A percentile compares a stretch with the other conserved stretches of the same genome.
Conservation (phyloP, 2,329 filamentous ascomycete species). For the Stemphylium vesicarium region DNA sequence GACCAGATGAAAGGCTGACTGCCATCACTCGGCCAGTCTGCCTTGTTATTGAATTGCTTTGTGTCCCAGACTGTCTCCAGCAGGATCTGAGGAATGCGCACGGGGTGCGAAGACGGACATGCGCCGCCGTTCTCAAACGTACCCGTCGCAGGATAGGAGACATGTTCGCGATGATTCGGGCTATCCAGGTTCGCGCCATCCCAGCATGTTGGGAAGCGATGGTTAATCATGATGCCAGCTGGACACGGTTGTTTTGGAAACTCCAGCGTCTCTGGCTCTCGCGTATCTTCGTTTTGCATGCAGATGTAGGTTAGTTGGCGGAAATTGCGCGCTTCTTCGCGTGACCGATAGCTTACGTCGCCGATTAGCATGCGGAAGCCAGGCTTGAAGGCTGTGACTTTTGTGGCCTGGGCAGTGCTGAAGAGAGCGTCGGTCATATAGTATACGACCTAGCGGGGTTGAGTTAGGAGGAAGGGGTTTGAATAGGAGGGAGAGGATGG, state of each 20-base stretch:
- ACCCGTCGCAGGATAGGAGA: slow-evolving; percentile 33
- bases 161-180: slow-evolving; percentile 35
- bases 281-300: slow-evolving; percentile 37
- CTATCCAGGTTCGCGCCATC: slow-evolving; percentile 37
- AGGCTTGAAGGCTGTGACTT: slow-evolving; percentile 52
- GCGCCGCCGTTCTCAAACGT: slow-evolving; percentile 41
- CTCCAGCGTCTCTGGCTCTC: slow-evolving; percentile 30
- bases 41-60: slow-evolving; percentile 39
- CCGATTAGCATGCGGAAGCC: slow-evolving; percentile 57
- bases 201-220: slow-evolving; percentile 39
- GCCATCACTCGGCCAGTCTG: slow-evolving; percentile 41
- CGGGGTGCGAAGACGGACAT: slow-evolving; percentile 37
- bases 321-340: slow-evolving; percentile 31
- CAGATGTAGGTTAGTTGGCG: slow-evolving; percentile 38
- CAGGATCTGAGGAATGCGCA: slow-evolving; percentile 39
- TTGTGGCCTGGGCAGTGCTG: slow-evolving; percentile 38
- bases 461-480: neutral
- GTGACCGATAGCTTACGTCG: slow-evolving; percentile 37
- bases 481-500: too few species aligned
- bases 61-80: slow-evolving; percentile 46
- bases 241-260: slow-evolving; percentile 35
- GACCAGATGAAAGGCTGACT: slow-evolving; percentile 43
- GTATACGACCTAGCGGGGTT: slow-evolving; percentile 49
- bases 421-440: slow-evolving; percentile 52
- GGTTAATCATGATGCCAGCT: slow-evolving; percentile 37